Conservation (phyloP, 2,329 filamentous ascomycete species). For the Aureobasidium sp. region DNA sequence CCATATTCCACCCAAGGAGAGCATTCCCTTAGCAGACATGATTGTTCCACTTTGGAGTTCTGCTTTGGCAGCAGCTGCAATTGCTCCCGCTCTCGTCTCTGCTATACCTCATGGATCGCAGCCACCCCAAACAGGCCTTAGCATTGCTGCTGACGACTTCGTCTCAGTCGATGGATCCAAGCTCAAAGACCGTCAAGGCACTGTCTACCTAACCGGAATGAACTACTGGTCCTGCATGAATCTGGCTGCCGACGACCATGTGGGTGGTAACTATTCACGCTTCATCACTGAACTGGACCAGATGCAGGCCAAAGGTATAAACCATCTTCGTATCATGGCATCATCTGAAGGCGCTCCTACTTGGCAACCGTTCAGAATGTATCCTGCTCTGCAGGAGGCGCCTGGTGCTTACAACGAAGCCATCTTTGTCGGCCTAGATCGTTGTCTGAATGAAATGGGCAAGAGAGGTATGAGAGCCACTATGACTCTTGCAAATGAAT, state of each 20-base stretch:
- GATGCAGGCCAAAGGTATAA: conserved; percentile 34
- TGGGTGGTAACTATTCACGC: conserved; percentile 33
- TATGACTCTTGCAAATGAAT: conserved; percentile 35
- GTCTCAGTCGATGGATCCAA: conserved; percentile 29
- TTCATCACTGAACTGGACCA: conserved; percentile 34
- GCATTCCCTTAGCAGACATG: not conserved
- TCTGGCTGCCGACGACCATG: conserved; percentile 29
- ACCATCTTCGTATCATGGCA: conserved; percentile 37
- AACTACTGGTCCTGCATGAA: conserved; percentile 39
- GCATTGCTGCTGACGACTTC: conserved; percentile 28
- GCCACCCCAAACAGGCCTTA: not conserved
- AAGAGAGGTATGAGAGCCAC: conserved; percentile 36
- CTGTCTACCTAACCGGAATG: conserved; percentile 33
- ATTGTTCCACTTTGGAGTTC: not conserved
- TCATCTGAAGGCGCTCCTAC: conserved; percentile 34
- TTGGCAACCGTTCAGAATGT: conserved; percentile 35
- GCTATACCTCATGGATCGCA: not conserved
- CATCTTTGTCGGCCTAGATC: conserved; percentile 32
- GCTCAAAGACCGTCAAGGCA: conserved; percentile 29
- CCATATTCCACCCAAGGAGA: not conserved
- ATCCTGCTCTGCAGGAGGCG: conserved; percentile 30
- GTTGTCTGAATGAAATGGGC: conserved; percentile 34
- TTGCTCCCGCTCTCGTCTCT: not conserved
- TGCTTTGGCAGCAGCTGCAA: not conserved
- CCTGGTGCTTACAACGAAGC: conserved; percentile 35